Conservation (phyloP, 1,284 basidiomycete genomes). For the Papiliotrema terrestris region DNA sequence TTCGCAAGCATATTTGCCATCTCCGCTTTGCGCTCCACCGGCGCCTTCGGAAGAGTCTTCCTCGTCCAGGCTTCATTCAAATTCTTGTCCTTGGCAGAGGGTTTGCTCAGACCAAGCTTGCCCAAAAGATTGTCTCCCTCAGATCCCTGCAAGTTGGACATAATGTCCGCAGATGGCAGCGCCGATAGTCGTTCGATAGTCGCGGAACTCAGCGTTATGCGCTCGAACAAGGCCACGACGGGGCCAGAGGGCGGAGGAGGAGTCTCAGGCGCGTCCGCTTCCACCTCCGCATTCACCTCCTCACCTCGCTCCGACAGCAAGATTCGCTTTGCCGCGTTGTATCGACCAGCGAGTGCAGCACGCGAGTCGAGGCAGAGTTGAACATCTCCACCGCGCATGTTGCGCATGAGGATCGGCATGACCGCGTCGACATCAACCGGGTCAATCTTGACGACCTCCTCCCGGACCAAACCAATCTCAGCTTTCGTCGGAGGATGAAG, state of each 20-base stretch:
- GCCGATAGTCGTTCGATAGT: constrained; percentile 9
- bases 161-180: constrained; percentile 11
- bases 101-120: constrained; percentile 10
- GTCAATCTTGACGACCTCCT: neutral
- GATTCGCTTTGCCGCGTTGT: neutral
- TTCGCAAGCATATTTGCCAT: constrained; percentile 15
- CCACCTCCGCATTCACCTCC: too few species aligned
- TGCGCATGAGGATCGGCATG: neutral
- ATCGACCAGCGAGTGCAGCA: neutral
- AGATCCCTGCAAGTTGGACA: constrained; percentile 9
- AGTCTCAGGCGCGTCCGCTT: too few species aligned
- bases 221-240: neutral
- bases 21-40: constrained; percentile 16
- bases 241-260: too few species aligned
- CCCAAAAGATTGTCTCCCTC: constrained; percentile 7
- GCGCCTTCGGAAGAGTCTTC: constrained; percentile 12
- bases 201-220: constrained; percentile 9
- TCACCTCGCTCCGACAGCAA: neutral
- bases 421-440: neutral
- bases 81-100: constrained; percentile 5
- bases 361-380: neutral
- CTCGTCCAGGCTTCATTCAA: constrained; percentile 7
- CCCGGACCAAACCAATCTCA: neutral
- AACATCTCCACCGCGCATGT: neutral
- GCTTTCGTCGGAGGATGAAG: neutral